Percentiles rank a stretch among this genome's conserved stretches.
phyloP scores from a whole-genome alignment of 2,329 filamentous ascomycete species.

The Ophiosphaerella narmari region DNA sequence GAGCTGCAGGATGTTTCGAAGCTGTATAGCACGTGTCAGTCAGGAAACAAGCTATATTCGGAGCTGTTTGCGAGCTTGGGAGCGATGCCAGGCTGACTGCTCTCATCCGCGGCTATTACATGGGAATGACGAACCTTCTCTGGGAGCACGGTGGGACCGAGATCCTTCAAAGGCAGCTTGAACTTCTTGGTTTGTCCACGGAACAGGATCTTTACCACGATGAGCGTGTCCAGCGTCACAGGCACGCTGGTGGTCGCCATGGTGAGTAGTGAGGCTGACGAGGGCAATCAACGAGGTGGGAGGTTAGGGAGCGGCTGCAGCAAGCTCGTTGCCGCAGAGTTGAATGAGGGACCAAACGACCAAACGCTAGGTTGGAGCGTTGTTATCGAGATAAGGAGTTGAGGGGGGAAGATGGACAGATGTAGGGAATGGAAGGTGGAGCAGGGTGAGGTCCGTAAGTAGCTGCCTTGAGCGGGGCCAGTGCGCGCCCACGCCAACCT shows the following conservation, averaged over 20 bases:
- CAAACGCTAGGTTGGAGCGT: neutral
- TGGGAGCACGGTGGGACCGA: conserved; percentile 74
- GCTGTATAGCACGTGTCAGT: conserved; percentile 23
- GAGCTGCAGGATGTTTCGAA: conserved; percentile 71
- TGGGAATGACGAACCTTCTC: conserved; percentile 71
- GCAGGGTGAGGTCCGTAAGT: conserved; percentile 19
- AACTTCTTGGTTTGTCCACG: conserved; percentile 78
- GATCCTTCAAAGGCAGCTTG: conserved; percentile 86
- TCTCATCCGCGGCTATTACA: conserved; percentile 10
- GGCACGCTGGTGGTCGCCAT: conserved; percentile 52
- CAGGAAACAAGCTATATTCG: conserved; percentile 14
- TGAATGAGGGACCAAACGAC: conserved; percentile 1
- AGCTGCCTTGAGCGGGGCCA: conserved; percentile 22
- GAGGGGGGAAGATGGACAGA: conserved; percentile 11
- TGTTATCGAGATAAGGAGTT: conserved; percentile 5
- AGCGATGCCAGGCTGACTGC: conserved; percentile 22
- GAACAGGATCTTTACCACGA: conserved; percentile 84
- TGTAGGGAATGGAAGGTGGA: conserved; percentile 13
- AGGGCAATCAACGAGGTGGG: conserved; percentile 13
- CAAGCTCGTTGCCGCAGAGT: conserved; percentile 6
- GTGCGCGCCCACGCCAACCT: neutral
- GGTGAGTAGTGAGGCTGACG: conserved; percentile 35
- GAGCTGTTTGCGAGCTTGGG: conserved; percentile 12
- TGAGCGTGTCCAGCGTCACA: conserved; percentile 69
- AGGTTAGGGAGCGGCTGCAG: conserved; percentile 9